Conservation (phyloP, 169 alveolate species). For the Cryptosporidium canis region DNA sequence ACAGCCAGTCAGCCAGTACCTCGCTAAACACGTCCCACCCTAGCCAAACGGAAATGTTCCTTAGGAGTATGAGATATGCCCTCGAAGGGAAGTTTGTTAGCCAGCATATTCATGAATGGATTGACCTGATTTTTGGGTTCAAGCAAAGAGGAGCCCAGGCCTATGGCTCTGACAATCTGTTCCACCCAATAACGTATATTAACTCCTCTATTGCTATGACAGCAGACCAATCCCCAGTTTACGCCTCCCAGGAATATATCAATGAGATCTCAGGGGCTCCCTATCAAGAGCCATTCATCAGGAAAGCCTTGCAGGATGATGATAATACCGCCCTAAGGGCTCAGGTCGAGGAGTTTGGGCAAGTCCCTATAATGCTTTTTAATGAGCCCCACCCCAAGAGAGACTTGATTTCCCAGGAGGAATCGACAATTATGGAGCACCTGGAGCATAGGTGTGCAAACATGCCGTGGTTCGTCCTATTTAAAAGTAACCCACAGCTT, state of each 20-base stretch:
- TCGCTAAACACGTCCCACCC: background rate
- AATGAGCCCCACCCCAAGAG: slow-evolving; percentile 83
- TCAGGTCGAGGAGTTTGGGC: slow-evolving; percentile 90
- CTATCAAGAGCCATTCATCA: background rate
- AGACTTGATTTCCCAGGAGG: background rate
- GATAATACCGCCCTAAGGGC: slow-evolving; percentile 85
- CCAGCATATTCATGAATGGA: slow-evolving; percentile 92
- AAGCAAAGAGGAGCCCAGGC: slow-evolving; percentile 91
- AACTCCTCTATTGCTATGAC: slow-evolving; percentile 61
- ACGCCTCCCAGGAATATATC: slow-evolving; percentile 57
- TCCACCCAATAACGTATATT: slow-evolving; percentile 90
- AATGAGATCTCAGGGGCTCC: slow-evolving; percentile 32
- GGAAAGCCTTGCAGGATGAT: slow-evolving; percentile 74
- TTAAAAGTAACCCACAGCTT: slow-evolving; percentile 33
- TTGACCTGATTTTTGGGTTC: slow-evolving; percentile 96
- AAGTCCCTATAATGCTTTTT: slow-evolving; percentile 88
- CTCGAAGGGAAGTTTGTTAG: slow-evolving; percentile 95
- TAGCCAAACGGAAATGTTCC: slow-evolving; percentile 79
- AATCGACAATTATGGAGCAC: background rate
- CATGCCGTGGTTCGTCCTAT: slow-evolving; percentile 56
- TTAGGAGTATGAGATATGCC: slow-evolving; percentile 87
- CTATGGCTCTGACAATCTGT: slow-evolving; percentile 78
- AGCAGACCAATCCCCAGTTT: slow-evolving; percentile 58
- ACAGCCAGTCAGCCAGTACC: background rate
- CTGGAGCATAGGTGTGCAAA: slow-evolving; percentile 3